Conservation (phyloP, 2,329 filamentous ascomycete genomes). For the Biscogniauxia marginata region DNA sequence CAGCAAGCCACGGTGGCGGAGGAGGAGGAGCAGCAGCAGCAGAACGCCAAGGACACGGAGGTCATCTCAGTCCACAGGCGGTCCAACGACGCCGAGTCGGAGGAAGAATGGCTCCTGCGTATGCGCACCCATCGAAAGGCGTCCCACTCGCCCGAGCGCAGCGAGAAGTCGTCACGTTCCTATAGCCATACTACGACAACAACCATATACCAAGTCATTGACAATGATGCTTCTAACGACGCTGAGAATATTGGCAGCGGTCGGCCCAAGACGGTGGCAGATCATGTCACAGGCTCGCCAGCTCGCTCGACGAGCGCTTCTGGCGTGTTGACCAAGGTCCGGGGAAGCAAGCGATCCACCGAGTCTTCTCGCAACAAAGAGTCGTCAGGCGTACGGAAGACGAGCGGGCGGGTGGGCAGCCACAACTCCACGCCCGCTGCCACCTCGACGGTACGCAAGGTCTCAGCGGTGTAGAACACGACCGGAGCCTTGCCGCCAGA, state of each 20-base stretch:
- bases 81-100: constrained; percentile 66
- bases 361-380: constrained; percentile 53
- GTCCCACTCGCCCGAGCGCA: constrained; percentile 60
- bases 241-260: constrained; percentile 66
- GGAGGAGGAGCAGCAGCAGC: constrained; percentile 40
- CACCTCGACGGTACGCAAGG: constrained; percentile 51
- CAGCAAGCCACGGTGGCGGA: constrained; percentile 45
- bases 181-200: constrained; percentile 74
- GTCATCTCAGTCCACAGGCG: constrained; percentile 59
- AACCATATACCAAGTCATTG: constrained; percentile 63
- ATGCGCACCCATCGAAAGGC: constrained; percentile 66
- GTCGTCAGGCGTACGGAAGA: constrained; percentile 59
- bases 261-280: constrained; percentile 55
- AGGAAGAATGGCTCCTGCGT: constrained; percentile 80
- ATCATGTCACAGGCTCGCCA: constrained; percentile 48
- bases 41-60: constrained; percentile 57
- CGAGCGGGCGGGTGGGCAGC: constrained; percentile 64
- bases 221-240: constrained; percentile 68
- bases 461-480: constrained; percentile 46
- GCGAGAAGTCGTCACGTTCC: constrained; percentile 63
- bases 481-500: constrained; percentile 13
- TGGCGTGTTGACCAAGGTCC: constrained; percentile 62
- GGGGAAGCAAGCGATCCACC: constrained; percentile 55
- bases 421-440: constrained; percentile 45
- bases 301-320: constrained; percentile 52